Conservation (phyloP, 306 rosid genomes). For the Sechiopsis laciniata region DNA sequence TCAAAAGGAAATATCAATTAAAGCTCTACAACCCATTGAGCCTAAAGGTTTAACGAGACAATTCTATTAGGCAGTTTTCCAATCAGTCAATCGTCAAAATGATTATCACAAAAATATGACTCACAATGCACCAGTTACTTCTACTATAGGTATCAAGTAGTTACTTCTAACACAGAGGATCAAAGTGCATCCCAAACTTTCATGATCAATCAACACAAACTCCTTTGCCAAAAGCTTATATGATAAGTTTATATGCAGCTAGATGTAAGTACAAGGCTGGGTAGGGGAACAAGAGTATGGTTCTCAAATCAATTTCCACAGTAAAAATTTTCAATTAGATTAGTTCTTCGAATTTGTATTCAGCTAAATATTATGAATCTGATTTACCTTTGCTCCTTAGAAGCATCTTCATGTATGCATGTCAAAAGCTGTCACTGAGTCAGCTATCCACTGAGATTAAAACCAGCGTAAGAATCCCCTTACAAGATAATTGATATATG, state of each 20-base stretch:
- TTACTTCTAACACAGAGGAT: background rate
- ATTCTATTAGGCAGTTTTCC: background rate
- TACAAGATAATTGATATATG: background rate
- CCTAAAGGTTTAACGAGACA: background rate
- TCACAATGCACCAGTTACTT: background rate
- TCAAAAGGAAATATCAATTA: background rate
- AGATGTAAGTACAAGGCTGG: background rate
- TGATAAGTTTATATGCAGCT: background rate
- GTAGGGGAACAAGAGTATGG: background rate
- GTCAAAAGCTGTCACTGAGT: background rate
- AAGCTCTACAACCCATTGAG: background rate
- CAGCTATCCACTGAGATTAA: constrained; percentile 4
- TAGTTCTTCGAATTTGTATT: background rate
- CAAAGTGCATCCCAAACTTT: background rate
- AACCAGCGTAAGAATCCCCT: background rate
- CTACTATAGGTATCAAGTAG: background rate
- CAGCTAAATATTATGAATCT: background rate
- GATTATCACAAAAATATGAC: background rate
- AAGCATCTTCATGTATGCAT: constrained; percentile 46
- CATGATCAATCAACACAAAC: background rate
- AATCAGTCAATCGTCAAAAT: background rate
- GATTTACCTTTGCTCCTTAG: constrained; percentile 42
- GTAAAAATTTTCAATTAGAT: background rate
- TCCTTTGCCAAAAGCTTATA: background rate
- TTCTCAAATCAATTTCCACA: background rate